A percentile compares a stretch with the other conserved stretches of the same genome.
Conservation (phyloP, 2,329 filamentous ascomycete species). For the Huntiella savannae region DNA sequence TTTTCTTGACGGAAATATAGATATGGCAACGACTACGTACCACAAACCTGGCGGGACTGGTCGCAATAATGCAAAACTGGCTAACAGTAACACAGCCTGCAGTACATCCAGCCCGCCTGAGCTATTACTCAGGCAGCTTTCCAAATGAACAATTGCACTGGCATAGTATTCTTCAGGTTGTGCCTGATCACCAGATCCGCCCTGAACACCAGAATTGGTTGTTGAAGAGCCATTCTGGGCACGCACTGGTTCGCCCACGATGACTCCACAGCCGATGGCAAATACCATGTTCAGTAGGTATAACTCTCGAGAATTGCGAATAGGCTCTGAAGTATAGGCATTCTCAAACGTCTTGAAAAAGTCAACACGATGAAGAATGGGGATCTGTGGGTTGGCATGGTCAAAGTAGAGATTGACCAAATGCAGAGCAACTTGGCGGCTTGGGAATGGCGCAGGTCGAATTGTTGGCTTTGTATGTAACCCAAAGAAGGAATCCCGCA, state of each 20-base stretch:
- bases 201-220: constrained; percentile 13
- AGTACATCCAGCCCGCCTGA: constrained; percentile 84
- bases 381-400: constrained; percentile 89
- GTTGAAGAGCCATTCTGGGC: constrained; percentile 19
- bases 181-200: constrained; percentile 25
- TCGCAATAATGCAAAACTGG: constrained; percentile 75
- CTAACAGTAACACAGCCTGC: constrained; percentile 78
- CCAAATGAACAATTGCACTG: constrained; percentile 78
- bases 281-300: constrained; percentile 96
- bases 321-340: constrained; percentile 52
- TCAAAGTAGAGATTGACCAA: constrained; percentile 81
- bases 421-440: constrained; percentile 50
- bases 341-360: constrained; percentile 78
- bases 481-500: constrained; percentile 95
- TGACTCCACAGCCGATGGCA: constrained; percentile 85
- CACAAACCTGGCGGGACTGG: constrained; percentile 86
- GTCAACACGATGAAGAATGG: constrained; percentile 71
- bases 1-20: background rate
- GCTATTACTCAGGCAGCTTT: constrained; percentile 66
- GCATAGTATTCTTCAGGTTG: constrained; percentile 95
- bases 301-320: constrained; percentile 57
- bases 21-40: constrained; percentile 22
- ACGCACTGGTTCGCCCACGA: constrained; percentile 47
- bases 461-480: constrained; percentile 80
- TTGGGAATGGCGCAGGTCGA: constrained; percentile 67